phyloP scores from a whole-genome alignment of 441 rosid genomes.

The Bruguiera hainesii region DNA sequence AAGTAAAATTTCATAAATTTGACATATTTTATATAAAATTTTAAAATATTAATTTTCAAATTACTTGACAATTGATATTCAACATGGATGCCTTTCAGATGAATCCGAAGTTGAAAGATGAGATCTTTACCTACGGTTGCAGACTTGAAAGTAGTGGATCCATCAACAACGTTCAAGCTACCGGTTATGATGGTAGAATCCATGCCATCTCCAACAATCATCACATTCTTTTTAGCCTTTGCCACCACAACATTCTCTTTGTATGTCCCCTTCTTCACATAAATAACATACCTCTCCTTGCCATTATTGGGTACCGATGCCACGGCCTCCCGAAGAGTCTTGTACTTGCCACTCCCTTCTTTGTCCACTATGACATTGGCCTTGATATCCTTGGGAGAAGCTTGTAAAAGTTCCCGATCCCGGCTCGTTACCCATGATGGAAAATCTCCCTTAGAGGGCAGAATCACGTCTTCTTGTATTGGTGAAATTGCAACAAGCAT shows the following conservation, averaged over 20 bases:
- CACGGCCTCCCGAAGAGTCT: conserved; percentile 52
- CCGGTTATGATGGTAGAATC: conserved; percentile 49
- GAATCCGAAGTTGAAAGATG: not conserved
- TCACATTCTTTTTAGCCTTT: conserved; percentile 41
- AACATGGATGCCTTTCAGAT: too few species aligned
- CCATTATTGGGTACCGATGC: conserved; percentile 47
- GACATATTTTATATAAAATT: too few species aligned
- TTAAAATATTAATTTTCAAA: too few species aligned
- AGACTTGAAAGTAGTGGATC: conserved; percentile 58
- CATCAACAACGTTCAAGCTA: conserved; percentile 55
- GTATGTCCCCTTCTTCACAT: conserved; percentile 59
- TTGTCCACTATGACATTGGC: conserved; percentile 57
- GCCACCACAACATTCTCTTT: conserved; percentile 55
- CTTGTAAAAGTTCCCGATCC: conserved; percentile 45
- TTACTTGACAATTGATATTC: too few species aligned
- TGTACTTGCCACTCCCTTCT: conserved; percentile 63
- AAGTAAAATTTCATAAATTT: too few species aligned
- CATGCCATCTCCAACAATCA: conserved; percentile 64
- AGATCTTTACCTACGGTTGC: conserved; percentile 50
- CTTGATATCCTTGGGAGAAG: conserved; percentile 28
- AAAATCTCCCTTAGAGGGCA: conserved; percentile 23
- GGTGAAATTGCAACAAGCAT: conserved; percentile 41
- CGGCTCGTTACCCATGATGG: conserved; percentile 51
- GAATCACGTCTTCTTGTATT: conserved; percentile 16
- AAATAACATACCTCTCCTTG: conserved; percentile 46